Evolutionary conservation across 2,329 filamentous ascomycete genomes (phyloP).

Genomic region (Apiospora koreana): DNA sequence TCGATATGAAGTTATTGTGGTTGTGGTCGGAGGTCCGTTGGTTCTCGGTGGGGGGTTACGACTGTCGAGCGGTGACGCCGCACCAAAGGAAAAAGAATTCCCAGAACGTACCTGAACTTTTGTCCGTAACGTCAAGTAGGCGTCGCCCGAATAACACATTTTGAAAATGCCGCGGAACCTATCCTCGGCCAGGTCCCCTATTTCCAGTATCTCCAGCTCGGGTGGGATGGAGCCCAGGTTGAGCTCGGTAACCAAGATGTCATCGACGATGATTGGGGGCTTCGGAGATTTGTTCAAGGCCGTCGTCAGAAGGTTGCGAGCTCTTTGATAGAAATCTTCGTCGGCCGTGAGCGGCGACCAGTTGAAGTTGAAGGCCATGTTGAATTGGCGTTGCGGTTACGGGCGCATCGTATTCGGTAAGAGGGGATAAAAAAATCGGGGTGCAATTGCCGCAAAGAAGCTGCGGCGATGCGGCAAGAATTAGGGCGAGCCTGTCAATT

Average conservation of each 20-base stretch:
- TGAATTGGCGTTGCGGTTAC: slow-evolving; percentile 45
- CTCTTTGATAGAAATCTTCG: slow-evolving; percentile 84
- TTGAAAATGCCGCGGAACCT: slow-evolving; percentile 98
- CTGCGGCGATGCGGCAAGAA: neutral
- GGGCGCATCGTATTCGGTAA: slow-evolving; percentile 24
- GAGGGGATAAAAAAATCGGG: neutral
- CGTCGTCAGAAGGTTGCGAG: slow-evolving; percentile 89
- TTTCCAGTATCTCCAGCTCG: slow-evolving; percentile 94
- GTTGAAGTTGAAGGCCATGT: slow-evolving; percentile 99
- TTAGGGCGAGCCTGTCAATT: neutral
- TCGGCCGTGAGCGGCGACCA: slow-evolving; percentile 98
- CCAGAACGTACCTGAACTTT: slow-evolving; percentile 75
- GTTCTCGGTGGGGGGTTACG: neutral
- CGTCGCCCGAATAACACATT: slow-evolving; percentile 96
- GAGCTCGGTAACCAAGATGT: slow-evolving; percentile 96
- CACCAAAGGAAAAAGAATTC: slow-evolving; percentile 18
- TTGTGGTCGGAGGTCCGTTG: slow-evolving; percentile 4
- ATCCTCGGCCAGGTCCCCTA: slow-evolving; percentile 96
- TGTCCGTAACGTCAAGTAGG: slow-evolving; percentile 92
- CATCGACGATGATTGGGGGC: slow-evolving; percentile 98
- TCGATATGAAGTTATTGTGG: slow-evolving; percentile 13
- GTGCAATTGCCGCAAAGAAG: neutral
- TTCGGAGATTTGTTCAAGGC: slow-evolving; percentile 98
- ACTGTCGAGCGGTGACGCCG: neutral
- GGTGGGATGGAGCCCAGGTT: slow-evolving; percentile 94